phyloP scores from a whole-genome alignment of 441 rosid species.

The Geranium incanum region DNA sequence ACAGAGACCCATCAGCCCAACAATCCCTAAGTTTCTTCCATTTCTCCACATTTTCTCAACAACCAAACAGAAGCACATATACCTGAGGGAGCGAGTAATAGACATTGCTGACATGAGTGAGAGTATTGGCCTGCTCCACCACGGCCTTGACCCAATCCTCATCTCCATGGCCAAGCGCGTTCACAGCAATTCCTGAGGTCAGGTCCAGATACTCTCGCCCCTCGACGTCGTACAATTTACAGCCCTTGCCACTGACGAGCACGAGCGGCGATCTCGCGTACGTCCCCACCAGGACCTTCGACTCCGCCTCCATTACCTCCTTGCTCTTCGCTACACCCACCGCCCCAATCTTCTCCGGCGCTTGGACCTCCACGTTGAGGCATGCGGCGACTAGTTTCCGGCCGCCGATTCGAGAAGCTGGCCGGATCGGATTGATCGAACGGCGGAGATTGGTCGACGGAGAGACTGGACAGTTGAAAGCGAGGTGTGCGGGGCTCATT shows the following conservation, averaged over 20 bases:
- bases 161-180: conserved; percentile 62
- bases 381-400: background rate
- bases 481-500: conserved; percentile 20
- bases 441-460: conserved; percentile 20
- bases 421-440: background rate
- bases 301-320: conserved; percentile 42
- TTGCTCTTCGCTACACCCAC: conserved; percentile 21
- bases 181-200: conserved; percentile 71
- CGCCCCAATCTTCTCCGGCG: conserved; percentile 9
- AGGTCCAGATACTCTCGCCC: conserved; percentile 72
- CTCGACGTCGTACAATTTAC: conserved; percentile 61
- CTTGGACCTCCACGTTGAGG: conserved; percentile 17
- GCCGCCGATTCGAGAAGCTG: conserved; percentile 13
- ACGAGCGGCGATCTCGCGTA: conserved; percentile 73
- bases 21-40: background rate
- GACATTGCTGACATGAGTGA: conserved; percentile 49
- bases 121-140: conserved; percentile 38
- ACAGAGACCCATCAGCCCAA: background rate
- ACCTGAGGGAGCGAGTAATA: conserved; percentile 56
- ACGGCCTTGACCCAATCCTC: conserved; percentile 52
- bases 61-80: background rate
- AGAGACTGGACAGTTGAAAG: conserved; percentile 5
- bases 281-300: conserved; percentile 52
- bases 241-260: conserved; percentile 57
- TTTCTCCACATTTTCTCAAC: background rate